Base-by-base conservation (phyloP, 164 flowering plant genomes). In the Magnolia changhungtana region DNA sequence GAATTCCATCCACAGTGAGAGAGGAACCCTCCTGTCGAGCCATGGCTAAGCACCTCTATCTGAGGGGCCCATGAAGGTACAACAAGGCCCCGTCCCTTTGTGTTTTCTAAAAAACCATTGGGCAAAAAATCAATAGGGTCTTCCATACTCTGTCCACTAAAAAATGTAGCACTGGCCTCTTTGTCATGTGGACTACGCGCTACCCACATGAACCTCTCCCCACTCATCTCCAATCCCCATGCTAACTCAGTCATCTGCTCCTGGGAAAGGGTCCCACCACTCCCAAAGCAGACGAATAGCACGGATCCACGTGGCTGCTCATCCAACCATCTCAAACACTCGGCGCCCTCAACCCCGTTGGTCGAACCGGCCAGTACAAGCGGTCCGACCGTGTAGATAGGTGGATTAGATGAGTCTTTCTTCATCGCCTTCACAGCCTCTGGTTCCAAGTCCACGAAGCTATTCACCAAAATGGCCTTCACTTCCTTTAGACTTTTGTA, bases 1-100 rank as follows among this genome's bases (percentile, higher is more conserved):
- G 89, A 87, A 31, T 85, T 85, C 89, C 89, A 87, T 8, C 89
- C 88, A 8, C 88, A 83, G 49, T 87, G 89, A 13, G 78, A 80
- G 37, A 87, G 67, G 77, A 87, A 87, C 61, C 88, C 89, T 2
- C 88, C 88, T 0, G 78, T 77, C 1, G 86, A 75, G 2, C 71
- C 72, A 58, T 87, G 89, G 76, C 71, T 49, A 2, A 87, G 82
- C 24, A 85, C 77, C 63, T 77, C 65, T 3, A 74, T 58, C 66
- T 87, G 89, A 2, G 89, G 88, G 0, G 86, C 89, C 89, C 89
- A 87, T 14, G 79, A 79, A 0, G 84, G 72, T 67, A 87, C 81
- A 14, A 87, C 83, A n/a, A 85, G 63, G 7, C 88, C 89, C 45
- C 19, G 7, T 16, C 37, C 75, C 55, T 81, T 74, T 51, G 84